Evolutionary conservation across 2,329 filamentous ascomycete species (phyloP).

Genomic region (Xylariaceae sp.): DNA sequence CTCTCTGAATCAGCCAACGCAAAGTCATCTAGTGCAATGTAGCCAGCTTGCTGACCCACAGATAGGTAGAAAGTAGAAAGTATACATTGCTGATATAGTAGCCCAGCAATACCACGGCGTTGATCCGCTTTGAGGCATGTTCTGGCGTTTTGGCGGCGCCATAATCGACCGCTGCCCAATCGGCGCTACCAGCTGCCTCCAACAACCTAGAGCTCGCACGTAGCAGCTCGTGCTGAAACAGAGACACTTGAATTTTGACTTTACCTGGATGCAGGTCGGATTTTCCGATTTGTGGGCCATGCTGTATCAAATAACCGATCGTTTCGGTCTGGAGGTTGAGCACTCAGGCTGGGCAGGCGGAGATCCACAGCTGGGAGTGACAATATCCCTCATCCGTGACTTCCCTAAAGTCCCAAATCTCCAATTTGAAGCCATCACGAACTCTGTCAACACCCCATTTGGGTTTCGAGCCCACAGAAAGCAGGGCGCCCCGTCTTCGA

Average conservation of each 20-base stretch:
- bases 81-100: slow-evolving; percentile 1
- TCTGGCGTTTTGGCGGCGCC: slow-evolving; percentile 7
- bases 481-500: not conserved
- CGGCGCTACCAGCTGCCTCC: not conserved
- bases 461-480: not conserved
- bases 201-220: slow-evolving; percentile 3
- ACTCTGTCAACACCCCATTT: slow-evolving; percentile 3
- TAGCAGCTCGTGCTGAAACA: slow-evolving; percentile 4
- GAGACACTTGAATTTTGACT: not conserved
- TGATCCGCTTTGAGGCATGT: slow-evolving; percentile 1
- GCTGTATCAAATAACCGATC: not conserved
- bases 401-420: slow-evolving; percentile 4
- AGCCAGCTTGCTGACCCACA: slow-evolving; percentile 1
- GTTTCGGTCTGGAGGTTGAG: not conserved
- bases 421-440: slow-evolving; percentile 19
- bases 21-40: not conserved
- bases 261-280: slow-evolving; percentile 1
- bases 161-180: slow-evolving; percentile 8
- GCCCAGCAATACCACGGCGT: slow-evolving; percentile 6
- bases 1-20: slow-evolving; percentile 2
- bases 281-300: not conserved
- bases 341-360: not conserved
- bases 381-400: not conserved
- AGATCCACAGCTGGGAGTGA: slow-evolving; percentile 17
- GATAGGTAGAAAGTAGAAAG: not conserved